These are phyloP conservation scores for Aspergillus aculeatinus DNA, from an alignment of 2,329 filamentous ascomycete genomes.

Conservation along the genomic window DNA sequence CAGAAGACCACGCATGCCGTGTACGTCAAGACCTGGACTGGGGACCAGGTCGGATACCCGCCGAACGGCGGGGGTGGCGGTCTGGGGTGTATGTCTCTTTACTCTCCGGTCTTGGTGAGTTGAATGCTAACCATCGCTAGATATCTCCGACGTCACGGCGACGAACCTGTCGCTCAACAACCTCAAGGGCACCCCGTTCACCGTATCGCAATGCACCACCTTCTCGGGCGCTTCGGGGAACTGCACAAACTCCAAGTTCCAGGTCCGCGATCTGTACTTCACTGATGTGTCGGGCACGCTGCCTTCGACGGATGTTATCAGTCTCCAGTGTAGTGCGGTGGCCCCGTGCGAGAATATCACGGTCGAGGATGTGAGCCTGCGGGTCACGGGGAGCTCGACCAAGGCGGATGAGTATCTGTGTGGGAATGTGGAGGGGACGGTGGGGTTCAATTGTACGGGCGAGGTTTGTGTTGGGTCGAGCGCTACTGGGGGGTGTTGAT, in stretches of 20 bases:
- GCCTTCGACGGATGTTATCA: slow-evolving; percentile 21
- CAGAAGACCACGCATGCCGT: slow-evolving; percentile 48
- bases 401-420: slow-evolving; percentile 24
- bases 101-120: neutral
- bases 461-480: slow-evolving; percentile 18
- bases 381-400: slow-evolving; percentile 19
- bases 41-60: slow-evolving; percentile 50
- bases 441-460: slow-evolving; percentile 30
- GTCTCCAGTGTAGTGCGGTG: slow-evolving; percentile 34
- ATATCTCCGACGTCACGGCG: slow-evolving; percentile 38
- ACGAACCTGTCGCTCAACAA: slow-evolving; percentile 33
- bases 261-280: slow-evolving; percentile 36
- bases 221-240: slow-evolving; percentile 39
- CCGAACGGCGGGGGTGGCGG: slow-evolving; percentile 62
- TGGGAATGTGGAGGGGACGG: slow-evolving; percentile 23
- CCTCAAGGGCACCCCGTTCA: slow-evolving; percentile 32
- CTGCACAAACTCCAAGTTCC: slow-evolving; percentile 43
- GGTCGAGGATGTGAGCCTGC: slow-evolving; percentile 21
- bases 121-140: slow-evolving; percentile 6
- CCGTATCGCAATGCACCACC: slow-evolving; percentile 43
- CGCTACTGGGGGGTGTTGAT: slow-evolving; percentile 36
- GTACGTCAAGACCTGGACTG: slow-evolving; percentile 62
- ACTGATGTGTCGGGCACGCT: slow-evolving; percentile 21
- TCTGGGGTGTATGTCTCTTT: slow-evolving; percentile 47
- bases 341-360: slow-evolving; percentile 28